Base-by-base conservation (phyloP, 2,329 filamentous ascomycete genomes). In the Colletotrichum sp. region DNA sequence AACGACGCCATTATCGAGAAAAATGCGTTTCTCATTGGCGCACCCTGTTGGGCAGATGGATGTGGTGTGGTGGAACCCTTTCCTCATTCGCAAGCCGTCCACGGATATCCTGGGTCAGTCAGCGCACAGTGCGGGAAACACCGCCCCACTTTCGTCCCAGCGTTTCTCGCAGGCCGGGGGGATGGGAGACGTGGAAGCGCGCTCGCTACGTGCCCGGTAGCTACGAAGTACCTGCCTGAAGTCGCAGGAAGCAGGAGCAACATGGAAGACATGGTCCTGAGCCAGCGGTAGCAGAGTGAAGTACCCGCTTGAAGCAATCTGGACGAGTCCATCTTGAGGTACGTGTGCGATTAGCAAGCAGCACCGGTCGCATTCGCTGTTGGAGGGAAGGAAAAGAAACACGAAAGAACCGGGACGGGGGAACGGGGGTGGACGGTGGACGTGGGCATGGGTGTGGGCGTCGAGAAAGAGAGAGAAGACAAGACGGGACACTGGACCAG, bases 31-130 rank as follows among this genome's bases (percentile, higher is more conserved):
- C 10, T 65, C 24, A 38, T 64, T 60, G 18, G 18, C 34, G 55
- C 18, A 70, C 30, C 16, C 34, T 57, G 52, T 28, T 34, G n/a
- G 60, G 69, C 30, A 52, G 38, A 10, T 43, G 38, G 18, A 9
- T 36, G 38, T 43, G 64, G 55, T 63, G 52, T 24, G 30, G 34
- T 61, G 66, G 36, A 36, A 43, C 38, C 66, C 71, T 69, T 74
- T 61, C 73, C 64, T 48, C 69, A 75, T 73, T 72, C 63, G 69
- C 64, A 72, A 63, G 69, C 57, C 73, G 57, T 75, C 38, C 67
- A 60, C 55, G 55, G 36, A 24, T 32, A 30, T 48, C 34, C 65
- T 18, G 38, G 60, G 36, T 63, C 57, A 34, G 63, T 60, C 16
- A 32, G 18, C n/a, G 12, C 58, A 75, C 73, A 75, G 73, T 75